Percentiles rank a stretch among this genome's conserved stretches.
Evolutionary conservation across 108 stramenopile genomes (phyloP).

Genomic region (Cyclostephanos invisitatus): DNA sequence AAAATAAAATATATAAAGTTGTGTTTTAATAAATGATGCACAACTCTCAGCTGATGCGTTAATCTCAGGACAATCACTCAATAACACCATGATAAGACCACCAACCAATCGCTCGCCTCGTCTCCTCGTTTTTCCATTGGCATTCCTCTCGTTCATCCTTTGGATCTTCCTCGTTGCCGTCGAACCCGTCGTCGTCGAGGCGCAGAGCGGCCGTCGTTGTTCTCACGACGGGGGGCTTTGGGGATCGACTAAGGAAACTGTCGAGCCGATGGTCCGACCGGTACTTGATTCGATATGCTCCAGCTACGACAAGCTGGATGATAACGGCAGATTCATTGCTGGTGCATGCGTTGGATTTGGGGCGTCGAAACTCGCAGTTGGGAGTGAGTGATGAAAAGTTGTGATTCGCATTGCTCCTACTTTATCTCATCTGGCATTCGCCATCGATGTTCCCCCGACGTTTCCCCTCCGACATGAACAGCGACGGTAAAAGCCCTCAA

Average conservation of each 20-base stretch:
- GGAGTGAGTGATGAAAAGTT: slow-evolving; percentile 13
- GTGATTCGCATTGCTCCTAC: not conserved
- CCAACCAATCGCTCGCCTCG: not conserved
- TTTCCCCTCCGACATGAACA: not conserved
- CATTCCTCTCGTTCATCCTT: not conserved
- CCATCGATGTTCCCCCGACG: not conserved
- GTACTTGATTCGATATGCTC: slow-evolving; percentile 8
- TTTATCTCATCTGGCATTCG: not conserved
- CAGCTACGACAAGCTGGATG: slow-evolving; percentile 25
- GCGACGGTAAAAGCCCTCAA: slow-evolving; percentile 25
- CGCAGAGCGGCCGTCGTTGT: not conserved
- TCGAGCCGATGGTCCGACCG: slow-evolving; percentile 15
- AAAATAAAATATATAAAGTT: slow-evolving; percentile 26
- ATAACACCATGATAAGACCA: not conserved
- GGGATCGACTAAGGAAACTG: slow-evolving; percentile 12
- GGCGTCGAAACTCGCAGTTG: slow-evolving; percentile 26
- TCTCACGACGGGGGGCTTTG: slow-evolving; percentile 39
- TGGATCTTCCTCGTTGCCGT: not conserved
- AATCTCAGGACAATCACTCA: too few species aligned
- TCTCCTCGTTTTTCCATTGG: not conserved
- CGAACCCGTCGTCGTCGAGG: not conserved
- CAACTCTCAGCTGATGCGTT: too few species aligned
- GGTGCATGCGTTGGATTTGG: slow-evolving; percentile 39
- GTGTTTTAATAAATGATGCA: not conserved
- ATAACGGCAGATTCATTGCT: slow-evolving; percentile 34